These are phyloP conservation scores for Karstenula rhodostoma DNA, from an alignment of 2,329 filamentous ascomycete species.

Conservation along the genomic window DNA sequence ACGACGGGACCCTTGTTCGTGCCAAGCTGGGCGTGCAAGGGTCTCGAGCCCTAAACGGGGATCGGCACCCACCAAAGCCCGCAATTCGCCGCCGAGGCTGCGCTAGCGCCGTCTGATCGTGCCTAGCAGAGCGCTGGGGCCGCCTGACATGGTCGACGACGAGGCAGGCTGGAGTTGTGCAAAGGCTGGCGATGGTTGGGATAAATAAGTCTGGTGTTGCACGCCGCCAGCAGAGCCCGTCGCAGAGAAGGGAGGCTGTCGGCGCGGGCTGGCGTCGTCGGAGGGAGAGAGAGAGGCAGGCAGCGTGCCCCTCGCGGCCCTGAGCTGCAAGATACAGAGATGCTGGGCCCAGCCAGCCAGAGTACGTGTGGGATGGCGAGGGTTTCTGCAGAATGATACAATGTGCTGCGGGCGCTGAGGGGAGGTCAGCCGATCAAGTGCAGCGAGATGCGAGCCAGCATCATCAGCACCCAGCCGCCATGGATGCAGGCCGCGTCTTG, in stretches of 20 bases:
- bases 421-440: slow-evolving; percentile 37
- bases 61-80: slow-evolving; percentile 28
- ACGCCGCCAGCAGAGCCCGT: not conserved
- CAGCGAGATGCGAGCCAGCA: slow-evolving; percentile 16
- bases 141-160: slow-evolving; percentile 27
- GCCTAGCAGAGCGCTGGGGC: slow-evolving; percentile 33
- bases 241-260: not conserved
- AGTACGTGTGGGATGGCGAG: not conserved
- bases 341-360: not conserved
- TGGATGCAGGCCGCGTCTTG: not conserved
- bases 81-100: slow-evolving; percentile 28
- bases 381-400: slow-evolving; percentile 19
- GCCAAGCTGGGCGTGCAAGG: slow-evolving; percentile 26
- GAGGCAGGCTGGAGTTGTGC: slow-evolving; percentile 35
- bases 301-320: not conserved
- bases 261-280: not conserved
- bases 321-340: not conserved
- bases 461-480: not conserved
- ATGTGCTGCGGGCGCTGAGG: slow-evolving; percentile 21
- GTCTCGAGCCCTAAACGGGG: slow-evolving; percentile 37
- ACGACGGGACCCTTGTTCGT: slow-evolving; percentile 2
- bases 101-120: slow-evolving; percentile 13
- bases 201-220: slow-evolving; percentile 26
- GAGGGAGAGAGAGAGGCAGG: not conserved
- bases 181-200: slow-evolving; percentile 30